A percentile compares a stretch with the other conserved stretches of the same genome.
phyloP scores from a whole-genome alignment of 2,329 filamentous ascomycete species.

The Cytospora piceae region DNA sequence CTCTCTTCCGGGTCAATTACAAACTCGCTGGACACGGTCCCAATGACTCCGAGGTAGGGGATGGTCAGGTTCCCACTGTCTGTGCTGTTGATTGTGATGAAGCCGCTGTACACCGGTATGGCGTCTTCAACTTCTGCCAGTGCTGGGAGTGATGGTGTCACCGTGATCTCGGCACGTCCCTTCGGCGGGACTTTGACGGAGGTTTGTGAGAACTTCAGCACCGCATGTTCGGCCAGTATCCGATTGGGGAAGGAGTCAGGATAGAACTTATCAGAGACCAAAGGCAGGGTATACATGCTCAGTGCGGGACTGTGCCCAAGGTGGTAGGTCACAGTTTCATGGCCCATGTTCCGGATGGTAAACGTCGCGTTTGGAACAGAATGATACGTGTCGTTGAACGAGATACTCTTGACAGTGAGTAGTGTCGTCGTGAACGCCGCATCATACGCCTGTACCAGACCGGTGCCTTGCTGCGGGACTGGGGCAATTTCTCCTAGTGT shows the following conservation, averaged over 20 bases:
- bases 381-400: constrained; percentile 50
- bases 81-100: constrained; percentile 45
- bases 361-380: constrained; percentile 40
- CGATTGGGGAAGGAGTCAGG: constrained; percentile 18
- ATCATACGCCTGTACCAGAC: constrained; percentile 47
- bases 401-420: constrained; percentile 43
- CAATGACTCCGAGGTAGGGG: constrained; percentile 46
- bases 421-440: constrained; percentile 44
- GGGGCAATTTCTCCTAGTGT: constrained; percentile 35
- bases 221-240: constrained; percentile 27
- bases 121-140: constrained; percentile 30
- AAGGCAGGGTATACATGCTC: constrained; percentile 43
- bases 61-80: constrained; percentile 43
- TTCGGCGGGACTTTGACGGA: constrained; percentile 38
- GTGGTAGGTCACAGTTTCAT: constrained; percentile 42
- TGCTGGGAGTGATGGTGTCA: constrained; percentile 34
- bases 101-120: constrained; percentile 49
- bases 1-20: constrained; percentile 26
- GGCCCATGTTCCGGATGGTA: constrained; percentile 45
- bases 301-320: constrained; percentile 41
- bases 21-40: constrained; percentile 34
- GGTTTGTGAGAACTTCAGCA: constrained; percentile 30
- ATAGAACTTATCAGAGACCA: background rate
- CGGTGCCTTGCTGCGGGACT: constrained; percentile 48
- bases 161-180: constrained; percentile 34